Evolutionary conservation across 805 yeast species (phyloP), one percentile per base, ranked within the genome.

Genomic region (Lachancea nothofagi): DNA sequence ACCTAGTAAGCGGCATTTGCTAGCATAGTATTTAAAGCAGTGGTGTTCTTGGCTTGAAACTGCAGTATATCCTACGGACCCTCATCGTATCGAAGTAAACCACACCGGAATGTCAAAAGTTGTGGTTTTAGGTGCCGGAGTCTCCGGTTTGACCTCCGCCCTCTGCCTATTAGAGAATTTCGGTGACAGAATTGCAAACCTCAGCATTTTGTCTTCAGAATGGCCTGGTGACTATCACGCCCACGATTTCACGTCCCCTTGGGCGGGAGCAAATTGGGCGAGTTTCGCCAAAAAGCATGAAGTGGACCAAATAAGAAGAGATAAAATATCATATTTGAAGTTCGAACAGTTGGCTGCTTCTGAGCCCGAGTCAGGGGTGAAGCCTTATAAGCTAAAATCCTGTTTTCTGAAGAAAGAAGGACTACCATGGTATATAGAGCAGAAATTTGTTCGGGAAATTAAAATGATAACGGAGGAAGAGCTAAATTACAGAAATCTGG

Each of bases 71-170:
- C 8, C 23, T 10, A 13, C 9, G 23, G 18, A 18, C 14, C n/a
- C 7, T 10, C 24, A 19, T 6, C 18, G 5, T 12, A 29, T 15
- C 9, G 8, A 15, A 18, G 33, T 14, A 12, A 30, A 14, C 15
- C 4, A 12, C 7, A 7, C 24, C 9, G 18, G 14, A 33, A 68
- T 85, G 47, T 89, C 83, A 15, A 88, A 87, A 31, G 68, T 72
- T 8, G 69, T 75, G 24, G 93, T 83, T n/a, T 63, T 84, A 25
- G 84, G 90, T 3, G 93, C 94, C 3, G 95, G 94, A 37, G 82
- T 84, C 41, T 63, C 74, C 10, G 82, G 82, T 2, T 56, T 77
- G 23, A 75, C 80, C 1, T 56, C 69, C 20, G 79, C 82, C 1
- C 54, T 63, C 19, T 58, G 62, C 18, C 61, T 76, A 4, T 49